A percentile compares a stretch with the other conserved stretches of the same genome.
These are phyloP conservation scores for Xerophyta viscosa DNA, from an alignment of 106 monocot species.

Conservation along the genomic window DNA sequence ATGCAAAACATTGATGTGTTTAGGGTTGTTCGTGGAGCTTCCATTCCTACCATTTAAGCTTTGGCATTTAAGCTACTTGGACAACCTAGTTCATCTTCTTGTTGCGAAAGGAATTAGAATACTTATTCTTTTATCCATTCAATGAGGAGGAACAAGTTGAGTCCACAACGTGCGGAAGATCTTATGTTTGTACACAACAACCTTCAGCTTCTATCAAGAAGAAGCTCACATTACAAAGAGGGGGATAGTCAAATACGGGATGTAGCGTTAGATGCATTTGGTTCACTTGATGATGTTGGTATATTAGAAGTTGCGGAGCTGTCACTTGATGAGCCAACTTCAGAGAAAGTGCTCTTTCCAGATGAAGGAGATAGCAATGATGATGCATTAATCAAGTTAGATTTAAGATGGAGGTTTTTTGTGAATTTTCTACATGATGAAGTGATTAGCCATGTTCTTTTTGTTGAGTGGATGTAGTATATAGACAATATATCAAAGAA, in stretches of 20 bases:
- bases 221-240: background rate
- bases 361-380: too few relatives aligned
- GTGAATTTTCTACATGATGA: too few relatives aligned
- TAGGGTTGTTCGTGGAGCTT: background rate
- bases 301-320: conserved; percentile 2
- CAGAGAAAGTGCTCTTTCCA: too few relatives aligned
- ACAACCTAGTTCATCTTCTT: conserved; percentile 17
- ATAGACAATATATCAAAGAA: too few relatives aligned
- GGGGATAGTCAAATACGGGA: background rate
- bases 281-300: conserved; percentile 1
- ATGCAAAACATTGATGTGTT: too few relatives aligned
- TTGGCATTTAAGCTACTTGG: conserved; percentile 18
- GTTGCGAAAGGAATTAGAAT: conserved; percentile 1
- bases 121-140: conserved; percentile 13
- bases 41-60: background rate
- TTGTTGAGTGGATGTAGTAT: too few relatives aligned
- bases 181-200: conserved; percentile 6
- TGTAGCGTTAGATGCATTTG: conserved; percentile 9
- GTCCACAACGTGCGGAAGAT: conserved; percentile 6
- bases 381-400: too few relatives aligned
- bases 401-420: too few relatives aligned
- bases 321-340: conserved; percentile 6
- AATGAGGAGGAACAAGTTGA: background rate
- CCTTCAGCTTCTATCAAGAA: background rate
- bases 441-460: too few relatives aligned